These are phyloP conservation scores for Urochloa ruziziensis DNA, from an alignment of 176 grass and related monocot species.

Conservation along the genomic window DNA sequence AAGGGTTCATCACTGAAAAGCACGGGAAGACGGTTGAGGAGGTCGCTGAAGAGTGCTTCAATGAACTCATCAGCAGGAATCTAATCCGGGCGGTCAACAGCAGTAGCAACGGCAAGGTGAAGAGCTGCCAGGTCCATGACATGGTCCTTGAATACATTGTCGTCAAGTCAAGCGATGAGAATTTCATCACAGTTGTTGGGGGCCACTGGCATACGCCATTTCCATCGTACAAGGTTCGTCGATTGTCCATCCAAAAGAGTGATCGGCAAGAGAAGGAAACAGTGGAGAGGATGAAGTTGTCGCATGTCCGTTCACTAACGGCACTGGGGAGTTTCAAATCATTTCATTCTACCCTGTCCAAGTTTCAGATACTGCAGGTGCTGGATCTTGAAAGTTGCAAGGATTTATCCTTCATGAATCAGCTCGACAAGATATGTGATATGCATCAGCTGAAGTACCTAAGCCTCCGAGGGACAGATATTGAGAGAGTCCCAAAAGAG, in stretches of 20 bases:
- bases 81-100: background rate
- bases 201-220: slow-evolving; percentile 32
- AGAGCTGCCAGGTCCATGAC: slow-evolving; percentile 29
- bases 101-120: slow-evolving; percentile 33
- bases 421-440: slow-evolving; percentile 8
- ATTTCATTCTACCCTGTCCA: background rate
- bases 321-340: background rate
- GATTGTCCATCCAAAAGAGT: background rate
- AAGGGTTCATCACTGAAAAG: background rate
- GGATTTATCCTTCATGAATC: background rate
- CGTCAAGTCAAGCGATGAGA: slow-evolving; percentile 23
- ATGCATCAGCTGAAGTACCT: slow-evolving; percentile 34
- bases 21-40: background rate
- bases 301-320: slow-evolving; percentile 17
- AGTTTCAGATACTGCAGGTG: background rate
- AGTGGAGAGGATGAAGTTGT: slow-evolving; percentile 8
- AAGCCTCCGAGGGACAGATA: background rate
- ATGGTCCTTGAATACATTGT: slow-evolving; percentile 46
- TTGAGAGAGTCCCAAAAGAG: background rate
- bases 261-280: background rate
- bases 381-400: slow-evolving; percentile 32
- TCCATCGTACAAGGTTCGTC: slow-evolving; percentile 13
- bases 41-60: slow-evolving; percentile 16
- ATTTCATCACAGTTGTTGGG: slow-evolving; percentile 28
- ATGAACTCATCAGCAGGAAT: slow-evolving; percentile 27